Evolutionary conservation across 1,139 yeast genomes (phyloP).

Genomic region (Yamadazyma spencermartinsiae): DNA sequence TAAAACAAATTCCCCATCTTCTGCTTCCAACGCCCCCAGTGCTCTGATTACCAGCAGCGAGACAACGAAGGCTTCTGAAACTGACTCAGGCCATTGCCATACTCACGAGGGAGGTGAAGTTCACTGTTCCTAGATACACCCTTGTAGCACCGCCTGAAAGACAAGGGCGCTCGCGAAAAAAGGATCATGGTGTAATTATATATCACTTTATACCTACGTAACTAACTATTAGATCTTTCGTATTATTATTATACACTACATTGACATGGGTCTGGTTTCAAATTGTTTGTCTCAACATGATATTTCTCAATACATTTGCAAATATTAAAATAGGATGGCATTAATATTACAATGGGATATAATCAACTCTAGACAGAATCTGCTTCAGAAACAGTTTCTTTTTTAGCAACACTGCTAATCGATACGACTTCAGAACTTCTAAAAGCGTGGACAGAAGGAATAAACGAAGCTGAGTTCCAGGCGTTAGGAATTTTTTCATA

Average conservation of each 20-base stretch:
- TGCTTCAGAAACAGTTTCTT: conserved; percentile 10
- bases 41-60: conserved; percentile 6
- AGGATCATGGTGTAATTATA: too few relatives aligned
- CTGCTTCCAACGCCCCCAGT: conserved; percentile 1
- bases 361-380: conserved; percentile 11
- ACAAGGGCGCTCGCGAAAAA: too few relatives aligned
- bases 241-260: too few relatives aligned
- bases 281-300: too few relatives aligned
- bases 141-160: too few relatives aligned
- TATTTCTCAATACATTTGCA: too few relatives aligned
- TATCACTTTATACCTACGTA: too few relatives aligned
- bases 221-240: too few relatives aligned
- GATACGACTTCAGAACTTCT: conserved; percentile 12
- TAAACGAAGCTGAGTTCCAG: conserved; percentile 31
- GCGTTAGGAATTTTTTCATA: conserved; percentile 47
- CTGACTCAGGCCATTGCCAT: conserved; percentile 15
- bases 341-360: too few relatives aligned
- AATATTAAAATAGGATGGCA: too few relatives aligned
- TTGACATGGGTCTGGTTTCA: too few relatives aligned
- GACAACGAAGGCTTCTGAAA: background rate
- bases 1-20: conserved; percentile 3
- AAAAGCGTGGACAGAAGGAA: conserved; percentile 38
- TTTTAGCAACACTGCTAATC: conserved; percentile 6
- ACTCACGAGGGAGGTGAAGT: conserved; percentile 22
- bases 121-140: conserved; percentile 14